A percentile compares a stretch with the other conserved stretches of the same genome.
These are phyloP conservation scores for Exophiala bonariae DNA, from an alignment of 2,329 filamentous ascomycete species.

Conservation along the genomic window DNA sequence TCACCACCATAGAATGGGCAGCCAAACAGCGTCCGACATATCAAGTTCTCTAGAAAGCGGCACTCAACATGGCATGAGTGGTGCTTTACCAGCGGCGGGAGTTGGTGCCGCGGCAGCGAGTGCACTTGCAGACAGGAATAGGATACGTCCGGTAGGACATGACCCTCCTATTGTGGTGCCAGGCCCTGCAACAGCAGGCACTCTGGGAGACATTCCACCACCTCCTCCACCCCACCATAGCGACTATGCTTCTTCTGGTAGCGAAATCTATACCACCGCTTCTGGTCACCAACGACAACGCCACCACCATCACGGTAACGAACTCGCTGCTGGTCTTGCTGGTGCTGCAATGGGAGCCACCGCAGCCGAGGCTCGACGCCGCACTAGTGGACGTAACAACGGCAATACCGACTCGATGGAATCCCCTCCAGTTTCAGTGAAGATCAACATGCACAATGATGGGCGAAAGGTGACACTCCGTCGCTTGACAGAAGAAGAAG, in stretches of 20 bases:
- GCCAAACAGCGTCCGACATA: conserved; percentile 27
- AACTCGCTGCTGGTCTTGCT: conserved; percentile 33
- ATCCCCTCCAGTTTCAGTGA: conserved; percentile 63
- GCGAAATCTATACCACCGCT: conserved; percentile 32
- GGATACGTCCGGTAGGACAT: conserved; percentile 31
- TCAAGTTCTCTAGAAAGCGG: conserved; percentile 20
- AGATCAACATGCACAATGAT: conserved; percentile 66
- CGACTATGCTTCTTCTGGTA: conserved; percentile 34
- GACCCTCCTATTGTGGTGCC: conserved; percentile 33
- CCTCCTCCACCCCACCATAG: conserved; percentile 42
- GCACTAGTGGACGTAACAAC: conserved; percentile 33
- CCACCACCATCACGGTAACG: conserved; percentile 30
- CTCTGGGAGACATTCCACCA: conserved; percentile 36
- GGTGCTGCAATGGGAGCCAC: conserved; percentile 33
- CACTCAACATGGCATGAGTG: conserved; percentile 20
- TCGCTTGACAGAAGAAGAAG: conserved; percentile 62
- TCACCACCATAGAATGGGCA: conserved; percentile 23
- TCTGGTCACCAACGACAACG: conserved; percentile 28
- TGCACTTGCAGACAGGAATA: conserved; percentile 26
- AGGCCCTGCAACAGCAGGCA: conserved; percentile 29
- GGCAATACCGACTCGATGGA: conserved; percentile 46
- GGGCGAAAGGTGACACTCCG: conserved; percentile 64
- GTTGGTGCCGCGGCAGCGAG: conserved; percentile 25
- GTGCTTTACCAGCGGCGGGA: conserved; percentile 17
- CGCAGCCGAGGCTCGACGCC: conserved; percentile 32